phyloP scores from a whole-genome alignment of 2,329 filamentous ascomycete genomes.

The Stagonosporopsis tanaceti region DNA sequence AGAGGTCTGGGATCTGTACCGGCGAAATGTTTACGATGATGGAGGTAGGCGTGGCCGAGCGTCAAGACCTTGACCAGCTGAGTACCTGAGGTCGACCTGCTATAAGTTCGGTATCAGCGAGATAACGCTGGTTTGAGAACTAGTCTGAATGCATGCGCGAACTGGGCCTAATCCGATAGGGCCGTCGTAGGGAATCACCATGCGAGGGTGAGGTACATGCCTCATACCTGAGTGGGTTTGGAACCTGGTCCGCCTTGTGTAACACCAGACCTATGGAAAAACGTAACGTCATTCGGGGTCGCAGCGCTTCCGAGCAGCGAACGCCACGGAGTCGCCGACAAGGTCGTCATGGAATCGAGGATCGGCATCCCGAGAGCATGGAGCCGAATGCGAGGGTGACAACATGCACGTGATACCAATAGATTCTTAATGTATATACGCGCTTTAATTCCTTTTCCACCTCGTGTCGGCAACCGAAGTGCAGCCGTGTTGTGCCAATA shows the following conservation, averaged over 20 bases:
- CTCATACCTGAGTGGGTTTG: slow-evolving; percentile 12
- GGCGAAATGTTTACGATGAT: slow-evolving; percentile 20
- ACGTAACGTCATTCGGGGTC: slow-evolving; percentile 16
- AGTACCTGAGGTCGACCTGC: slow-evolving; percentile 10
- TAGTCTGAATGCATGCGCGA: slow-evolving; percentile 15
- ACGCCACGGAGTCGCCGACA: slow-evolving; percentile 15
- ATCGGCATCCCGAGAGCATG: slow-evolving; percentile 6
- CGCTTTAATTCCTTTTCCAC: too few relatives aligned
- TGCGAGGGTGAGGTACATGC: slow-evolving; percentile 13
- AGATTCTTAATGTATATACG: background rate
- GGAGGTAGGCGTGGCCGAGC: slow-evolving; percentile 26
- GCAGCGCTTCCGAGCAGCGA: background rate
- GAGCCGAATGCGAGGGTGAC: slow-evolving; percentile 4
- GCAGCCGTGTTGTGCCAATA: background rate
- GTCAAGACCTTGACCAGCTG: slow-evolving; percentile 25
- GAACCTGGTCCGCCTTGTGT: slow-evolving; percentile 13
- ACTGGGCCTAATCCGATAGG: slow-evolving; percentile 8
- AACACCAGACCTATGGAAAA: slow-evolving; percentile 7
- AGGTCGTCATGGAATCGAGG: slow-evolving; percentile 6
- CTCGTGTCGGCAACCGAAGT: background rate
- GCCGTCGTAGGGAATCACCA: slow-evolving; percentile 7
- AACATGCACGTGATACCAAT: slow-evolving; percentile 1
- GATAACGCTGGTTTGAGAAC: slow-evolving; percentile 14
- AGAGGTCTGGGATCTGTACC: slow-evolving; percentile 11
- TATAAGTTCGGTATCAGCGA: slow-evolving; percentile 21